phyloP scores from a whole-genome alignment of 164 flowering plant genomes.

The Hamamelis virginiana region DNA sequence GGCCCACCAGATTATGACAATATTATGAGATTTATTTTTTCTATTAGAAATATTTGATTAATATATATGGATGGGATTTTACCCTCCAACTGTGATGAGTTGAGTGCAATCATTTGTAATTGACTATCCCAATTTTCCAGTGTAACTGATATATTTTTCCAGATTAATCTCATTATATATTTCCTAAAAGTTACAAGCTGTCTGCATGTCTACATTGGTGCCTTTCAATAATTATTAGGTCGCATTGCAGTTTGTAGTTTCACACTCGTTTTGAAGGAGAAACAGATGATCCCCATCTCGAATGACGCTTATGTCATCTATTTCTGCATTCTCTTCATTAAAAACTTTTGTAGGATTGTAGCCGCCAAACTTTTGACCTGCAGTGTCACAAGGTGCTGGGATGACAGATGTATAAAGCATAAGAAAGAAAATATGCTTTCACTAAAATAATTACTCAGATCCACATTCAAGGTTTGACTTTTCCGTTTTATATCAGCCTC shows the following conservation, averaged over 20 bases:
- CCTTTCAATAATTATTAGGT: conserved; percentile 19
- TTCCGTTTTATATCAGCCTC: background rate
- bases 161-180: conserved; percentile 15
- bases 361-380: conserved; percentile 84
- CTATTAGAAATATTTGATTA: background rate
- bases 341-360: conserved; percentile 54
- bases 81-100: conserved; percentile 7
- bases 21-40: conserved; percentile 11
- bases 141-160: conserved; percentile 8
- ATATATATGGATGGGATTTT: conserved; percentile 12
- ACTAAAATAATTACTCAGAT: background rate
- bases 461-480: conserved; percentile 11
- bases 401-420: conserved; percentile 18
- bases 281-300: conserved; percentile 88
- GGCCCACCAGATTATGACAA: conserved; percentile 1
- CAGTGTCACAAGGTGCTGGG: conserved; percentile 36
- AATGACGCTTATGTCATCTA: conserved; percentile 71
- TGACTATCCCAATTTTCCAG: conserved; percentile 9
- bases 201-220: conserved; percentile 11
- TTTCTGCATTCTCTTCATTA: conserved; percentile 74
- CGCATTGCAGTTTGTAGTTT: conserved; percentile 16
- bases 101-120: conserved; percentile 15
- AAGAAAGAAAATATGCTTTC: conserved; percentile 11
- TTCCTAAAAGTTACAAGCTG: conserved; percentile 20
- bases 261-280: conserved; percentile 40